Base-by-base conservation (phyloP, 352 stramenopile species). In the Phytophthora palmivora region DNA sequence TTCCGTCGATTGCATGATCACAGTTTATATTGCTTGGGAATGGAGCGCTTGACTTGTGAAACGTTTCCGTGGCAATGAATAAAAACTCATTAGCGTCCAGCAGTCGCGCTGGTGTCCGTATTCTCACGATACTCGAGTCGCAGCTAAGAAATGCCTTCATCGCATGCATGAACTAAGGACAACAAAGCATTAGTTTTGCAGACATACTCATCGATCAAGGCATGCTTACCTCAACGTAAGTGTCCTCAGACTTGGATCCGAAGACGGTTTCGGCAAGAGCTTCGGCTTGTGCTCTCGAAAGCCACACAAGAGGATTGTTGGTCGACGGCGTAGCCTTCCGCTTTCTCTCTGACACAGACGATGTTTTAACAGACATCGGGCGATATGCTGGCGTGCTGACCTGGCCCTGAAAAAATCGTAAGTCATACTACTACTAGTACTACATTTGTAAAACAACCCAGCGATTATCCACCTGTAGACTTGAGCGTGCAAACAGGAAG, bases 261-360 rank as follows among this genome's bases (percentile, higher is more conserved):
- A 89, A 91, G 12, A 84, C 47, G 22, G 41, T 64, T 32, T 76
- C 69, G 2, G 74, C 76, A 2, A 87, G 53, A 2, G 44, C 58
- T 41, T 88, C 74, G 10, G 82, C 57, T 37, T 89, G 81, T 6
- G 28, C 33, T 39, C 76, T 84, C 6, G 76, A 86, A 15, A 92
- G 58, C 81, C 83, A 91, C 11, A 72, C 50, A 10, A 58, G 51
- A 49, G 37, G 52, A 57, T 44, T 74, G 61, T 12, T 63, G 19
- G 42, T 53, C 38, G 36, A 62, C 33, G 48, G 15, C 36, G 42
- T 48, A 18, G 52, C 15, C 45, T 74, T 79, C 15, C 58, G 64
- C 22, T 72, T 70, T 26, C 50, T 58, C 6, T 62, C 37, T 12
- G 41, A 9, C 33, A 18, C 26, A 9, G 49, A 56, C 2, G 67